Conservation (phyloP, 495 filamentous ascomycete species). For the Talaromyces liani region DNA sequence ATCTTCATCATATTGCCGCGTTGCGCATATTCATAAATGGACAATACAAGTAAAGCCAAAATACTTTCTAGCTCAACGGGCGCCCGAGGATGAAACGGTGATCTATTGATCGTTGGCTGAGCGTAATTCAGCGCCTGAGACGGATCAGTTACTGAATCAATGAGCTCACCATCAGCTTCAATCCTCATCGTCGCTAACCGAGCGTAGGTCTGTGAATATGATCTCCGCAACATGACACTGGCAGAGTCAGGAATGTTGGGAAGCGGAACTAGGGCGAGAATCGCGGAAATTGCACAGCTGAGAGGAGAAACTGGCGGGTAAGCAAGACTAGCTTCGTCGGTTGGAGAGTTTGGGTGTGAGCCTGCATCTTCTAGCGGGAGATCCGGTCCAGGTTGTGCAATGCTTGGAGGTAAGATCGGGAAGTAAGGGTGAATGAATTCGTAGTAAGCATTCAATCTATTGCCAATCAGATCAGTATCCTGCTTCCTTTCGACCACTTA, state of each 20-base stretch:
- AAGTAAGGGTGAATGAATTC: slow-evolving; percentile 54
- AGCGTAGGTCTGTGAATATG: slow-evolving; percentile 48
- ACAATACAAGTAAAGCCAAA: slow-evolving; percentile 48
- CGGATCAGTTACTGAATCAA: slow-evolving; percentile 45
- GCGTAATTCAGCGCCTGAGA: slow-evolving; percentile 41
- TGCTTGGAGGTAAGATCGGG: slow-evolving; percentile 49
- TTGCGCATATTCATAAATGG: slow-evolving; percentile 54
- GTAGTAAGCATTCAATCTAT: slow-evolving; percentile 53
- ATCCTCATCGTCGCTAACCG: slow-evolving; percentile 46
- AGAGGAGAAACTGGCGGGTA: slow-evolving; percentile 46
- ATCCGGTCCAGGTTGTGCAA: slow-evolving; percentile 32
- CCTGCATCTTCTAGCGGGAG: slow-evolving; percentile 35
- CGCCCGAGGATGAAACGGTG: slow-evolving; percentile 42
- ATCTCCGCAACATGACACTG: slow-evolving; percentile 38
- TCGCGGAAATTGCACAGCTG: slow-evolving; percentile 47
- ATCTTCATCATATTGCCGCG: slow-evolving; percentile 56
- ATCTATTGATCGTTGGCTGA: slow-evolving; percentile 33
- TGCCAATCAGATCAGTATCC: neutral
- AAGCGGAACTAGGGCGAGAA: slow-evolving; percentile 48
- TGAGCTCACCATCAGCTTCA: slow-evolving; percentile 49
- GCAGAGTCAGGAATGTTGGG: slow-evolving; percentile 41
- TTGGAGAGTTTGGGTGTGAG: slow-evolving; percentile 33
- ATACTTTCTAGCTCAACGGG: slow-evolving; percentile 48
- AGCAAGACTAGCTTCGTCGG: slow-evolving; percentile 29
- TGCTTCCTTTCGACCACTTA: neutral